Base-by-base conservation (phyloP, 2,329 filamentous ascomycete species). In the Aspergillus thermomutatus region DNA sequence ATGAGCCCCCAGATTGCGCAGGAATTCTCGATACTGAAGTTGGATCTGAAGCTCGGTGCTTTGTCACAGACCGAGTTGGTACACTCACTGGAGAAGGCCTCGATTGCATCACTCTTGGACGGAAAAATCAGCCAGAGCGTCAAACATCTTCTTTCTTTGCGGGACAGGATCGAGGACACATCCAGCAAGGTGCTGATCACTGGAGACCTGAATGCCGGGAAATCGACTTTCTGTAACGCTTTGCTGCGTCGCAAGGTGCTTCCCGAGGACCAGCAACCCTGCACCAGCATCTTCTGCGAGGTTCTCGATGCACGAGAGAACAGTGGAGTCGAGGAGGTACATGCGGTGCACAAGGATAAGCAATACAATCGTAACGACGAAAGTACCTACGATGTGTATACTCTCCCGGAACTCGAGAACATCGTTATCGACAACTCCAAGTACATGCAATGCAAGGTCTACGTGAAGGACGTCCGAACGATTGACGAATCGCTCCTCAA, bases 221-320 rank as follows among this genome's bases (percentile, higher is more conserved):
- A 99, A 72, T 99, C 94, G 3, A 99, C 94, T 0, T 99, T 99
- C 68, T 99, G 94, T 78, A 99, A 99, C 74, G 94, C 94, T n/a
- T 80, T 99, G 2, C 77, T 99, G 43, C 88, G 94, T 59, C 86
- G 92, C 60, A 97, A 97, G 75, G 85, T 99, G 27, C 77, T 99
- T 3, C 94, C 94, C 0, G 94, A 97, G 75, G 94, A 99, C 67
- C 93, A 99, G 73, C 94, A 97, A 71, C 94, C 94, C 1, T 99
- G 94, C 75, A 99, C 94, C 1, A 94, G 91, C 75, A 96, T 99
- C 56, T 99, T 99, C 77, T 99, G 94, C 72, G 94, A 99, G 72
- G 94, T 99, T 2, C 76, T 99, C 56, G 92, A 99, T 74, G 89
- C 90, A 4, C 86, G 91, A 62, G 92, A 97, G 71, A 99, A 99